phyloP scores from a whole-genome alignment of 108 stramenopile genomes.

The Nitzschia sp. region DNA sequence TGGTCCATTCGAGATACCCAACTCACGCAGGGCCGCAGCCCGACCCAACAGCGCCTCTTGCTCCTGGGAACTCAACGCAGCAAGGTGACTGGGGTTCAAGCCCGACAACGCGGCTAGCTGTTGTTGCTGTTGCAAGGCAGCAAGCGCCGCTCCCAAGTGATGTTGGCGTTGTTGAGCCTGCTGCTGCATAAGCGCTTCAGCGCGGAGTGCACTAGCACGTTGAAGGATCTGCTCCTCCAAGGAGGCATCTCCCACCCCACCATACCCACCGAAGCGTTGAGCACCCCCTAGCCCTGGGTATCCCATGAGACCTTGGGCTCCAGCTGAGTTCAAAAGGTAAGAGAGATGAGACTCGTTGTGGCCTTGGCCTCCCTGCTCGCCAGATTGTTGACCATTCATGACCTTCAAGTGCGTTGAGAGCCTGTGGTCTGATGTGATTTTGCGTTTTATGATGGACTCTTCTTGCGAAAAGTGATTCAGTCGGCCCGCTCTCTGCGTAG shows the following conservation, averaged over 20 bases:
- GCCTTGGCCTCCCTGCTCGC: constrained; percentile 11
- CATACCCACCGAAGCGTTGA: background rate
- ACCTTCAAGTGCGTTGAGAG: background rate
- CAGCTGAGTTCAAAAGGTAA: constrained; percentile 18
- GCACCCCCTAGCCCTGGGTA: constrained; percentile 2
- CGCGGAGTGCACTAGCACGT: constrained; percentile 36
- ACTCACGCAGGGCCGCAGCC: constrained; percentile 33
- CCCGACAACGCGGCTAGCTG: constrained; percentile 18
- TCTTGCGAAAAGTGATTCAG: too few relatives aligned
- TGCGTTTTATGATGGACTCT: too few relatives aligned
- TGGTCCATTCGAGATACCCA: constrained; percentile 16
- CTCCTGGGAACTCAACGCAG: constrained; percentile 17
- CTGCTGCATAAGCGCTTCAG: constrained; percentile 44
- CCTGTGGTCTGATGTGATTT: too few relatives aligned
- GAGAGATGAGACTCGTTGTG: constrained; percentile 17
- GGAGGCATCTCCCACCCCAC: constrained; percentile 13
- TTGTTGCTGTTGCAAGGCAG: constrained; percentile 43
- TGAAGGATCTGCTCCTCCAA: constrained; percentile 43
- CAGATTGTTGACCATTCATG: constrained; percentile 28
- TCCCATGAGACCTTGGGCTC: constrained; percentile 6
- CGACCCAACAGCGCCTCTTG: constrained; percentile 30
- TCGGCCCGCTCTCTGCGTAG: too few relatives aligned
- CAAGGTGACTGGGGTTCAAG: constrained; percentile 11
- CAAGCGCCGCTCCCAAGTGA: constrained; percentile 26
- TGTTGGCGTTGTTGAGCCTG: constrained; percentile 29